Evolutionary conservation across 1,284 basidiomycete species (phyloP).

Genomic region (Erythrobasidium hasegawianum): DNA sequence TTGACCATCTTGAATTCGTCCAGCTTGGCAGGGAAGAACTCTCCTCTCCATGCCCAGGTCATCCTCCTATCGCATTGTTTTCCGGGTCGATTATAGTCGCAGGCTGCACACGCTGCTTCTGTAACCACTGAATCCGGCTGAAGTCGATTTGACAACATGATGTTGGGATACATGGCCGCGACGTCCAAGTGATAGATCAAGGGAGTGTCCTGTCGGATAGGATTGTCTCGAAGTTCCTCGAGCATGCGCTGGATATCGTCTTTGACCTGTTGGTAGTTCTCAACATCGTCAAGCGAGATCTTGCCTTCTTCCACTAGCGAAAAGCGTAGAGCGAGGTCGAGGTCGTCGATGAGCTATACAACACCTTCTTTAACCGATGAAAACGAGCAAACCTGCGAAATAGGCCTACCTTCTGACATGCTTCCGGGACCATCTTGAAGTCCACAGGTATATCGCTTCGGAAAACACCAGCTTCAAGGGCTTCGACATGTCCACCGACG

Average conservation of each 20-base stretch:
- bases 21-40: slow-evolving; percentile 94
- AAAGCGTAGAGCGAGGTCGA: slow-evolving; percentile 87
- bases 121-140: slow-evolving; percentile 98
- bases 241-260: slow-evolving; percentile 70
- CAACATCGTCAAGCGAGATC: slow-evolving; percentile 73
- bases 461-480: slow-evolving; percentile 96
- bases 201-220: slow-evolving; percentile 80
- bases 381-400: too few relatives aligned
- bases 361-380: too few relatives aligned
- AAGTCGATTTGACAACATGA: slow-evolving; percentile 99
- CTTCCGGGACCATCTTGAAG: slow-evolving; percentile 88
- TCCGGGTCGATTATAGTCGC: slow-evolving; percentile 94
- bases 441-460: slow-evolving; percentile 91
- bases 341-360: slow-evolving; percentile 84
- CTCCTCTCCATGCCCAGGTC: slow-evolving; percentile 98
- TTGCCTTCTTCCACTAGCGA: slow-evolving; percentile 86
- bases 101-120: slow-evolving; percentile 94
- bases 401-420: slow-evolving; percentile 79
- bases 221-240: slow-evolving; percentile 86
- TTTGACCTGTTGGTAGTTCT: slow-evolving; percentile 93
- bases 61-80: slow-evolving; percentile 92
- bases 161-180: slow-evolving; percentile 99
- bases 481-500: slow-evolving; percentile 98
- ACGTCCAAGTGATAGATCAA: slow-evolving; percentile 99
- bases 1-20: slow-evolving; percentile 99